Conservation (phyloP, 345 rosid genomes). For the Arabidopsis arenosa region DNA sequence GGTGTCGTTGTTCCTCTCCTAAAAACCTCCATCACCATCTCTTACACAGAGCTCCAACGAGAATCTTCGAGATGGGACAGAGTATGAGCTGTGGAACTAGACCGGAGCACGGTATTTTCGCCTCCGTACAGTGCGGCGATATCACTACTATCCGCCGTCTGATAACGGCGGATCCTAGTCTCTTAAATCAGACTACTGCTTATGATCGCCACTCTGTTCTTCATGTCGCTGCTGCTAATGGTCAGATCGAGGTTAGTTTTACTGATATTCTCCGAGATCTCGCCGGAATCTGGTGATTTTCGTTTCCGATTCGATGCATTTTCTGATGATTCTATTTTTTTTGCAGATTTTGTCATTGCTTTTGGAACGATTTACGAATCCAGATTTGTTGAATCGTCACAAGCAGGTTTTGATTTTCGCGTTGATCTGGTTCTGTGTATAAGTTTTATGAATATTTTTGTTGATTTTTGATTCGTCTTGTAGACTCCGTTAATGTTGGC, state of each 20-base stretch:
- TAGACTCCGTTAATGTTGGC: slow-evolving; percentile 99
- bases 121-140: slow-evolving; percentile 82
- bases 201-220: slow-evolving; percentile 89
- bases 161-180: slow-evolving; percentile 62
- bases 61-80: slow-evolving; percentile 68
- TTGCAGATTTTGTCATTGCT: slow-evolving; percentile 78
- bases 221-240: slow-evolving; percentile 96
- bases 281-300: slow-evolving; percentile 19
- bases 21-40: not conserved
- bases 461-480: slow-evolving; percentile 11
- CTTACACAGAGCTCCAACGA: not conserved
- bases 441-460: not conserved
- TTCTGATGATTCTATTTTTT: slow-evolving; percentile 19
- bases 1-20: slow-evolving; percentile 47
- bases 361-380: slow-evolving; percentile 71
- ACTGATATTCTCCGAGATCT: not conserved
- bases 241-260: slow-evolving; percentile 86
- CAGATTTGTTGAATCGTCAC: slow-evolving; percentile 86
- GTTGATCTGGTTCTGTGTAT: slow-evolving; percentile 6
- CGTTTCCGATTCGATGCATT: too few species aligned
- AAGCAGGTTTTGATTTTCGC: slow-evolving; percentile 68
- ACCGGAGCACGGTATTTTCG: slow-evolving; percentile 72
- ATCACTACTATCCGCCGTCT: slow-evolving; percentile 52
- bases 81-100: slow-evolving; percentile 77
- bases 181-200: slow-evolving; percentile 58